Evolutionary conservation across 106 monocot genomes (phyloP).

Genomic region (Dioscorea alata): DNA sequence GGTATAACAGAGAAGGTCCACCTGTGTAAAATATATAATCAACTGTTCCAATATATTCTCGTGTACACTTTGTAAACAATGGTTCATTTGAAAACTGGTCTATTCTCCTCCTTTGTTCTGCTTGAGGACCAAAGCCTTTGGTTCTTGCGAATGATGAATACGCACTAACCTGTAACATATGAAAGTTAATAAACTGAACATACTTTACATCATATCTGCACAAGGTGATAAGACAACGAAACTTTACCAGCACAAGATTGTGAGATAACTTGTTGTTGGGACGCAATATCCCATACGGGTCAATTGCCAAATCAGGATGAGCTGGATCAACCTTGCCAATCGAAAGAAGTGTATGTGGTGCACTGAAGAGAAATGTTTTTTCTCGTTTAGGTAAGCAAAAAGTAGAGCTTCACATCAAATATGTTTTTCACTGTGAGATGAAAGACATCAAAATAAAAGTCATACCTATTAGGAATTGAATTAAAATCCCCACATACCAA

Average conservation of each 20-base stretch:
- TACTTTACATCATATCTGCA: not conserved
- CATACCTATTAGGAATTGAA: constrained; percentile 77
- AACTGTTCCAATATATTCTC: constrained; percentile 83
- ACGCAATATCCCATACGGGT: constrained; percentile 79
- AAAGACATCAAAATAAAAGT: not conserved
- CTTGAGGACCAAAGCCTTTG: constrained; percentile 22
- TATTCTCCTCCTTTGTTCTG: constrained; percentile 78
- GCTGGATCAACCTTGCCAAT: constrained; percentile 76
- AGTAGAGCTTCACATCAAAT: no score
- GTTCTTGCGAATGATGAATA: constrained; percentile 86
- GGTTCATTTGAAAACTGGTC: constrained; percentile 87
- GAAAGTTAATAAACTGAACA: not conserved
- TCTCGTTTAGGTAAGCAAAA: not conserved
- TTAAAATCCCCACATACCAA: constrained; percentile 99
- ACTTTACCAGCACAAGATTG: constrained; percentile 80
- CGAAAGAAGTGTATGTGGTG: constrained; percentile 84
- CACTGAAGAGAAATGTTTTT: constrained; percentile 25
- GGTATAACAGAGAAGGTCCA: not conserved
- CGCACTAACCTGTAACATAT: constrained; percentile 70
- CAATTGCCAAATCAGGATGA: constrained; percentile 77
- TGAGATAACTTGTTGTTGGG: constrained; percentile 74
- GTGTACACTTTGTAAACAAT: constrained; percentile 84
- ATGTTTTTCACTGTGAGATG: not conserved
- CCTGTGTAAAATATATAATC: constrained; percentile 99
- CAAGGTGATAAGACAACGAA: not conserved